These are phyloP conservation scores for Pezicula rhizophila DNA, from an alignment of 2,329 filamentous ascomycete species.

Conservation along the genomic window DNA sequence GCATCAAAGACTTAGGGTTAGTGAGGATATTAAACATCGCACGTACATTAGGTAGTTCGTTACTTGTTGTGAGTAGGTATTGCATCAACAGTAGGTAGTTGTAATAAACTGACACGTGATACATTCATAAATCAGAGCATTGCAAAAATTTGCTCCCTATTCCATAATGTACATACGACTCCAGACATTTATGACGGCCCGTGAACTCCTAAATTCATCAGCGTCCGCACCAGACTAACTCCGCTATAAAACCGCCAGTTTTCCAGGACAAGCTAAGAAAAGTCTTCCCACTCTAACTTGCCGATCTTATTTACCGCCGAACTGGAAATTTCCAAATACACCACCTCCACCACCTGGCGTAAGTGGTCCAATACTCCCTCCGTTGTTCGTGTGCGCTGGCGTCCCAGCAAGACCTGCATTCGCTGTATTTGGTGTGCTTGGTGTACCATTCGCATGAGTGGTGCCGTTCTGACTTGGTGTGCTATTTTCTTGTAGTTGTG, in stretches of 20 bases:
- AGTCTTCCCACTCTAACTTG: slow-evolving; percentile 5
- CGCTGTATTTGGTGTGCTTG: slow-evolving; percentile 66
- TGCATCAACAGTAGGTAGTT: not conserved
- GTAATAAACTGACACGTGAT: not conserved
- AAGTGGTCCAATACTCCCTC: slow-evolving; percentile 59
- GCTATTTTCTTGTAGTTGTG: slow-evolving; percentile 36
- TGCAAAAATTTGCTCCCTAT: not conserved
- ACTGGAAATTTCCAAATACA: slow-evolving; percentile 65
- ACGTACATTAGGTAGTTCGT: too few species aligned
- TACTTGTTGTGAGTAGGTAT: too few species aligned
- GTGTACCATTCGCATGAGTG: slow-evolving; percentile 43
- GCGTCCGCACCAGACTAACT: slow-evolving; percentile 11
- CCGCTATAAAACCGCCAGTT: slow-evolving; percentile 3
- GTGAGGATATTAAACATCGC: too few species aligned
- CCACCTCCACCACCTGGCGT: slow-evolving; percentile 72
- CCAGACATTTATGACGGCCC: not conserved
- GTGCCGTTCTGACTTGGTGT: slow-evolving; percentile 50
- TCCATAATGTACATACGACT: not conserved
- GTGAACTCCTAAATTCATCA: not conserved
- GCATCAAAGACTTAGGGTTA: too few species aligned
- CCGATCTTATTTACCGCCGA: slow-evolving; percentile 21
- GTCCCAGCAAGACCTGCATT: slow-evolving; percentile 42
- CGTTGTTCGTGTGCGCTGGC: slow-evolving; percentile 49
- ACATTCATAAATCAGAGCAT: not conserved
- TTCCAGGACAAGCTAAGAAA: slow-evolving; percentile 1